Percentiles rank a stretch among this genome's conserved stretches.
phyloP scores from a whole-genome alignment of 257 asterid species.

The Fraxinus excelsior region DNA sequence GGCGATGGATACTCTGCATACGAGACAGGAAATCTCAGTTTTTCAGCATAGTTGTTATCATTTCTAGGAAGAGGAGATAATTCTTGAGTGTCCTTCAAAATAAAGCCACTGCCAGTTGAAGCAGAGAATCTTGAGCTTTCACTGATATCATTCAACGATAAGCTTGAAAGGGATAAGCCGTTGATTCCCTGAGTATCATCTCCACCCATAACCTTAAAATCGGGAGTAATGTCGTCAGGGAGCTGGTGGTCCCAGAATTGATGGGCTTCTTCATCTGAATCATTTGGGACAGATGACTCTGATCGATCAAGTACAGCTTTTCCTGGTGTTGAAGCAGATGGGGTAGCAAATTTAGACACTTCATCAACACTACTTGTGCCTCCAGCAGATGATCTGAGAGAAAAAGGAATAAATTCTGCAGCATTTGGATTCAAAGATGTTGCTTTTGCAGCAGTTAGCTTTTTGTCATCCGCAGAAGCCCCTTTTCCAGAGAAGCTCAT shows the following conservation, averaged over 20 bases:
- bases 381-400: constrained; percentile 62
- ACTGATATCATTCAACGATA: constrained; percentile 52
- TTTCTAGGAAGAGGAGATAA: constrained; percentile 39
- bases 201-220: constrained; percentile 65
- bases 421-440: constrained; percentile 80
- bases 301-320: constrained; percentile 67
- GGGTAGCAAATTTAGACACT: constrained; percentile 39
- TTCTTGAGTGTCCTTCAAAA: constrained; percentile 35
- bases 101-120: constrained; percentile 41
- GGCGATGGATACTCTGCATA: constrained; percentile 53
- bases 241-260: constrained; percentile 83
- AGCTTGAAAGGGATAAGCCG: constrained; percentile 56
- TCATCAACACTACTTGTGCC: constrained; percentile 37
- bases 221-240: constrained; percentile 92
- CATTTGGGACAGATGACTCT: constrained; percentile 70
- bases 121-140: constrained; percentile 52
- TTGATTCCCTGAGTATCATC: constrained; percentile 64
- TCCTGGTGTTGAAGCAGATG: constrained; percentile 48
- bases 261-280: constrained; percentile 88
- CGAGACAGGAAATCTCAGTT: constrained; percentile 29
- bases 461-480: constrained; percentile 58
- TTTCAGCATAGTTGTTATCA: constrained; percentile 37
- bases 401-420: constrained; percentile 78
- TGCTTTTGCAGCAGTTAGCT: constrained; percentile 51
- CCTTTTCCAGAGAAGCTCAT: constrained; percentile 75